Conservation (phyloP, 495 filamentous ascomycete genomes). For the Thermochaetoides thermophila region DNA sequence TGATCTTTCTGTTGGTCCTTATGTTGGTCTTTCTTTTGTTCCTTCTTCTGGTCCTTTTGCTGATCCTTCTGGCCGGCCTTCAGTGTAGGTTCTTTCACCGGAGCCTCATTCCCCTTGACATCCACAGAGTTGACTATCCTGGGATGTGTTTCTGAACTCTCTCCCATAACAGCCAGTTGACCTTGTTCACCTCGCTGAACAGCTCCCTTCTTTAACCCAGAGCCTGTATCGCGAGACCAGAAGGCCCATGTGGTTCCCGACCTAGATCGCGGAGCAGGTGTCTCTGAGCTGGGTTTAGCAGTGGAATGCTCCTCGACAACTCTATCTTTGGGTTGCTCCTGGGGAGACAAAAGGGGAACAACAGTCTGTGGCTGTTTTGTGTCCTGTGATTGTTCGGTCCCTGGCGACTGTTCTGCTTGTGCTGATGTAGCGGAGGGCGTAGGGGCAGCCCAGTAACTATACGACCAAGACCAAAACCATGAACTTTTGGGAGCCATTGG, state of each 20-base stretch:
- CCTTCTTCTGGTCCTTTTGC: slow-evolving; percentile 9
- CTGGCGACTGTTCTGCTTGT: neutral
- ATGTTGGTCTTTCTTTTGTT: slow-evolving; percentile 7
- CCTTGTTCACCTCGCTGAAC: slow-evolving; percentile 32
- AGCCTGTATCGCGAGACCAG: slow-evolving; percentile 54
- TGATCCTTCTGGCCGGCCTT: slow-evolving; percentile 18
- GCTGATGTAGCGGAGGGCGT: too few relatives aligned
- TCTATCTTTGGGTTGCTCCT: slow-evolving; percentile 21
- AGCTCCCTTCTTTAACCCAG: slow-evolving; percentile 21
- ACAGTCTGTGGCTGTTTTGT: too few relatives aligned
- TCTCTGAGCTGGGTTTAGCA: slow-evolving; percentile 8
- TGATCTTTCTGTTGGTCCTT: too few relatives aligned
- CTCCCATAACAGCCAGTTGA: slow-evolving; percentile 54
- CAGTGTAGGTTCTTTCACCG: slow-evolving; percentile 22
- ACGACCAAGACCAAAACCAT: slow-evolving; percentile 40
- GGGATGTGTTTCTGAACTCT: slow-evolving; percentile 48
- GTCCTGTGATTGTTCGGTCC: too few relatives aligned
- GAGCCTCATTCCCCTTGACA: slow-evolving; percentile 25
- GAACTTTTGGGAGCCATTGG: slow-evolving; percentile 19
- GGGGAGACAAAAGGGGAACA: too few relatives aligned
- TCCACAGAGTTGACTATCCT: slow-evolving; percentile 42
- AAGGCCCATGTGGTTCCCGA: slow-evolving; percentile 72
- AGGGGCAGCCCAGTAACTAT: too few relatives aligned
- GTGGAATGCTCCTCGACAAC: slow-evolving; percentile 26
- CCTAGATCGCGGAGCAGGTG: slow-evolving; percentile 18